These are phyloP conservation scores for Luzula sylvatica DNA, from an alignment of 176 grass and related monocot genomes.

Conservation along the genomic window DNA sequence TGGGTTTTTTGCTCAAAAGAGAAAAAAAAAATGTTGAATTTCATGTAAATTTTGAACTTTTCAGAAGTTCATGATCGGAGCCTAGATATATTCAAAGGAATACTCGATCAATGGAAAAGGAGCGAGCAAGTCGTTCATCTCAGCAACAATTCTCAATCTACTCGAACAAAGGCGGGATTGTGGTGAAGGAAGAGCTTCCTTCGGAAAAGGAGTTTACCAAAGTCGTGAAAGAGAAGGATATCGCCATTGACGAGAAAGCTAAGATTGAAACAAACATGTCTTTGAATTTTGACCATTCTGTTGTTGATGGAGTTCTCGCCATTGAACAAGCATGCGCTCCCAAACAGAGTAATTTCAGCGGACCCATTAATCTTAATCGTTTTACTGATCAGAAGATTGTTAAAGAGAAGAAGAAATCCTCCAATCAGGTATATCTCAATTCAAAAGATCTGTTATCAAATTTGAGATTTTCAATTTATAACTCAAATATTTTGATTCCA, in stretches of 20 bases:
- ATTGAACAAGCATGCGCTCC: slow-evolving; percentile 6
- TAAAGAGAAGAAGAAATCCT: too few relatives aligned
- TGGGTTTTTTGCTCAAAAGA: not conserved
- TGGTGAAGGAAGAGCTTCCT: slow-evolving; percentile 16
- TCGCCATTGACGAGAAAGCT: not conserved
- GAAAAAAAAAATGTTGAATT: not conserved
- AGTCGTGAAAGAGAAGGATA: slow-evolving; percentile 15
- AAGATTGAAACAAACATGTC: slow-evolving; percentile 12
- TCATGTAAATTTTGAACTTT: not conserved
- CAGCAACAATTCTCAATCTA: slow-evolving; percentile 21
- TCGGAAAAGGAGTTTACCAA: slow-evolving; percentile 19
- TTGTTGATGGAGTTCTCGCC: slow-evolving; percentile 10
- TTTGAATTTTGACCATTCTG: slow-evolving; percentile 19
- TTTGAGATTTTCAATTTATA: too few relatives aligned
- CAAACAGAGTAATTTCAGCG: not conserved
- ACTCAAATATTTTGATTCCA: too few relatives aligned
- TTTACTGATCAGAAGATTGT: too few relatives aligned
- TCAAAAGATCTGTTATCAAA: too few relatives aligned
- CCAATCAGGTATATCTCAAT: too few relatives aligned
- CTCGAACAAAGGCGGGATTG: slow-evolving; percentile 21
- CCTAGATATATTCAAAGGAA: not conserved
- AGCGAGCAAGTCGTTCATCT: not conserved
- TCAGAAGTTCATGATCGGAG: slow-evolving; percentile 5
- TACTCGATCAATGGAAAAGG: slow-evolving; percentile 13
- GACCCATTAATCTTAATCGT: not conserved